Percentiles rank a stretch among this genome's conserved stretches.
These are phyloP conservation scores for Clonostachys byssicola DNA, from an alignment of 2,329 filamentous ascomycete genomes.

Conservation along the genomic window DNA sequence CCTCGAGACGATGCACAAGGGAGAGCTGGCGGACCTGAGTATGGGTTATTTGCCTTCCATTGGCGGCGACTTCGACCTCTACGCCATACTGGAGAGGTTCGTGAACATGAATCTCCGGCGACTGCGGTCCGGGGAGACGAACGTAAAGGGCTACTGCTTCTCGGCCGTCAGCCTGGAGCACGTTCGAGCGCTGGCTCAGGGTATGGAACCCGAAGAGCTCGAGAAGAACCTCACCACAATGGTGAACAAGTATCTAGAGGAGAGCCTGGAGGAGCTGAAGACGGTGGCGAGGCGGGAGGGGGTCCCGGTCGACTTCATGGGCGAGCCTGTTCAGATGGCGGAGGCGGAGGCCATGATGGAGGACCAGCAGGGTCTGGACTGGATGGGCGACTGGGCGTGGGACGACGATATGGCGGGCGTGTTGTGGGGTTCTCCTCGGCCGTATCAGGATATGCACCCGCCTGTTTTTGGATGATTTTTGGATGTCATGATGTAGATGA, in stretches of 20 bases:
- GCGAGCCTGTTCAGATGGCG: neutral
- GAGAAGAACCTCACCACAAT: conserved; percentile 7
- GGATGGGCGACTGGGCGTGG: conserved; percentile 18
- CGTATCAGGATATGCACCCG: neutral
- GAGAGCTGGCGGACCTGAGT: conserved; percentile 35
- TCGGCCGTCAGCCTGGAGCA: conserved; percentile 21
- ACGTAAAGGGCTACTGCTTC: conserved; percentile 34
- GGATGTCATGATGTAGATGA: too few relatives aligned
- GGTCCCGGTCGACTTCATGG: conserved; percentile 3
- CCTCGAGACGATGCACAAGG: conserved; percentile 22
- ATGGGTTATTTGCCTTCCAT: conserved; percentile 17
- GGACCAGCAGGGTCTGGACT: conserved; percentile 8
- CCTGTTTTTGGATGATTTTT: neutral
- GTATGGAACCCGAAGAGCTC: conserved; percentile 12
- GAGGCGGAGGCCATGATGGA: conserved; percentile 1
- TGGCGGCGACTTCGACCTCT: conserved; percentile 22
- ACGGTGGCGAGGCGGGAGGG: conserved; percentile 22
- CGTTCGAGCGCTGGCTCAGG: conserved; percentile 23
- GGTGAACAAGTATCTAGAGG: conserved; percentile 18
- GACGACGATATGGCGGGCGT: conserved; percentile 8
- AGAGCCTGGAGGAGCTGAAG: conserved; percentile 23
- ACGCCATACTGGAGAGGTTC: conserved; percentile 17
- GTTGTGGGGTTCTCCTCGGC: conserved; percentile 1
- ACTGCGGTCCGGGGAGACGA: conserved; percentile 36
- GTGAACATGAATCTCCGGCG: conserved; percentile 23